phyloP scores from a whole-genome alignment of 768 basidiomycete species.

The Amanita muscaria region DNA sequence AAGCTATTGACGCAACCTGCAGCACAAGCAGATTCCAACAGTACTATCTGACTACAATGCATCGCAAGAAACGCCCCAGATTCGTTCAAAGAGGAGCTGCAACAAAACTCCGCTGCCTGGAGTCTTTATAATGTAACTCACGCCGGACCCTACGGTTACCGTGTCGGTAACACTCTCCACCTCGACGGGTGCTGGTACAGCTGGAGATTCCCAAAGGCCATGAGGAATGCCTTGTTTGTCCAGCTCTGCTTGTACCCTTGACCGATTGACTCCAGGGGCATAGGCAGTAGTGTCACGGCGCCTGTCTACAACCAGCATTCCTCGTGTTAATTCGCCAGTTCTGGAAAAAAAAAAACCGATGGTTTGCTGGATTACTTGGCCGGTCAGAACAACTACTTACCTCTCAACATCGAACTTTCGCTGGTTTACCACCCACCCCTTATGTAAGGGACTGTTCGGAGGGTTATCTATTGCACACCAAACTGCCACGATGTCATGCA shows the following conservation, averaged over 20 bases:
- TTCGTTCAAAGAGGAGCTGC: conserved; percentile 37
- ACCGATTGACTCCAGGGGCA: conserved; percentile 56
- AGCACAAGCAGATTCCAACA: no score
- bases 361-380: conserved; percentile 3
- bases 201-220: conserved; percentile 38
- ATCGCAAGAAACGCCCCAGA: conserved; percentile 37
- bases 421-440: conserved; percentile 48
- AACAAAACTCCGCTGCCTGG: conserved; percentile 53
- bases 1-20: no score
- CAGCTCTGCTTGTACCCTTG: conserved; percentile 47
- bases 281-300: conserved; percentile 59
- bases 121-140: conserved; percentile 46
- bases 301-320: conserved; percentile 82
- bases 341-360: conserved; percentile 24
- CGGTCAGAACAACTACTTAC: conserved; percentile 34
- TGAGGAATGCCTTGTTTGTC: conserved; percentile 26
- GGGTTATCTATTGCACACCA: conserved; percentile 81
- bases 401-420: conserved; percentile 65
- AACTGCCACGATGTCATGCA: conserved; percentile 84
- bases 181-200: conserved; percentile 46
- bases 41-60: no score
- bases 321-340: conserved; percentile 70
- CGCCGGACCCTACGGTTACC: conserved; percentile 20
- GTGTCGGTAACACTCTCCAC: conserved; percentile 25
- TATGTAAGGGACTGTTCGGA: conserved; percentile 29